Evolutionary conservation across 306 rosid genomes (phyloP).

Genomic region (Rubus idaeus): DNA sequence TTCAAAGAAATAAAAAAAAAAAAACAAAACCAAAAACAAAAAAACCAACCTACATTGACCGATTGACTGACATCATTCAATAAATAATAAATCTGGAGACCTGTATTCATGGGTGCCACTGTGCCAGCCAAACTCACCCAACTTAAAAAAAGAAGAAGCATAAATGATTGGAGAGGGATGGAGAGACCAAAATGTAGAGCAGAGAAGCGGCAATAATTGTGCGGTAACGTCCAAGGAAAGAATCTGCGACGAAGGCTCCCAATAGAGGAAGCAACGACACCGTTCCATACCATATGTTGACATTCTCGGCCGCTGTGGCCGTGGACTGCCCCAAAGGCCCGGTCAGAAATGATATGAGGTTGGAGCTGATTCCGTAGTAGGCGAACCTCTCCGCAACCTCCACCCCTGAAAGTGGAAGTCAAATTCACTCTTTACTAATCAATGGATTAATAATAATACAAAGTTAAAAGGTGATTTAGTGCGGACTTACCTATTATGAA

Average conservation of each 20-base stretch:
- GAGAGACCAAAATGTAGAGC: constrained; percentile 44
- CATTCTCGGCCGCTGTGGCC: constrained; percentile 49
- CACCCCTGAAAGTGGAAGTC: constrained; percentile 26
- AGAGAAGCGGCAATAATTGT: constrained; percentile 45
- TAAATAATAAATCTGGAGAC: too few relatives aligned
- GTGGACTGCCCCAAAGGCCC: constrained; percentile 52
- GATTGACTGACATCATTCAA: too few relatives aligned
- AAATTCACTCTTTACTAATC: background rate
- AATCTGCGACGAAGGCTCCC: constrained; percentile 60
- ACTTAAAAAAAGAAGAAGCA: too few relatives aligned
- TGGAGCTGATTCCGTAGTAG: constrained; percentile 43
- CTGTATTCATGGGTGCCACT: too few relatives aligned
- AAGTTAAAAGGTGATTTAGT: background rate
- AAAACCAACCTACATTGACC: too few relatives aligned
- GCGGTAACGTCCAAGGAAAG: constrained; percentile 56
- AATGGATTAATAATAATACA: background rate
- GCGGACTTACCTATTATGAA: constrained; percentile 35
- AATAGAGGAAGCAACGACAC: constrained; percentile 45
- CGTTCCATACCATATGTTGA: constrained; percentile 56
- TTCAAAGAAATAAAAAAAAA: too few relatives aligned
- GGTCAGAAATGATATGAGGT: constrained; percentile 49
- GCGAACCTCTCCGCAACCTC: constrained; percentile 60
- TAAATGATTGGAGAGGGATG: too few relatives aligned
- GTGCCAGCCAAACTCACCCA: too few relatives aligned
- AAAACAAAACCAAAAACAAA: too few relatives aligned